phyloP scores from a whole-genome alignment of 2,329 filamentous ascomycete genomes.

The Aspergillus sp. region DNA sequence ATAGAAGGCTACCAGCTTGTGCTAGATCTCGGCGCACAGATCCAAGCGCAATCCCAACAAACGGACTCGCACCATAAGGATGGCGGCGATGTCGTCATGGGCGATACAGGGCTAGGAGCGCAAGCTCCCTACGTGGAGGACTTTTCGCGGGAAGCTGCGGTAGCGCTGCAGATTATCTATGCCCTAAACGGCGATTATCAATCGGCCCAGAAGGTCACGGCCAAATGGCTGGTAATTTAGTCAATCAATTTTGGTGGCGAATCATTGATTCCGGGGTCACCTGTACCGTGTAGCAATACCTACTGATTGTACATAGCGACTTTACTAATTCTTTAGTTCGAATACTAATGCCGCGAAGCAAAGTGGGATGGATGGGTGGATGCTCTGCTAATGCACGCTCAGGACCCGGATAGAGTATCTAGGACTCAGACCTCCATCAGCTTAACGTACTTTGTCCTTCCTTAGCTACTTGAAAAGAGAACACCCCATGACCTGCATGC shows the following conservation, averaged over 20 bases:
- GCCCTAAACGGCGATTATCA: conserved; percentile 64
- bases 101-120: conserved; percentile 14
- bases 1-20: conserved; percentile 69
- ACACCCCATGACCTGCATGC: too few relatives aligned
- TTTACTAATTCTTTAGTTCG: too few relatives aligned
- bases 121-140: conserved; percentile 51
- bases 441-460: too few relatives aligned
- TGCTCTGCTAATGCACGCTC: too few relatives aligned
- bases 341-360: too few relatives aligned
- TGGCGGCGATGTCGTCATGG: conserved; percentile 39
- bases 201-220: conserved; percentile 62
- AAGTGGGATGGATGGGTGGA: too few relatives aligned
- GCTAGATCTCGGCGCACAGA: conserved; percentile 52
- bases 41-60: conserved; percentile 39
- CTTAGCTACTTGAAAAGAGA: too few relatives aligned
- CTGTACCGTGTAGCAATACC: not conserved
- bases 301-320: not conserved
- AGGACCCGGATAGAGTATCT: too few relatives aligned
- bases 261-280: not conserved
- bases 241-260: not conserved
- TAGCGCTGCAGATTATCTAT: conserved; percentile 70
- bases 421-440: too few relatives aligned
- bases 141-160: conserved; percentile 70
- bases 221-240: conserved; percentile 59
- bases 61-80: conserved; percentile 40